Evolutionary conservation across 2,329 filamentous ascomycete genomes (phyloP), one percentile per base, ranked within the genome.

Genomic region (Aspergillus sp.): DNA sequence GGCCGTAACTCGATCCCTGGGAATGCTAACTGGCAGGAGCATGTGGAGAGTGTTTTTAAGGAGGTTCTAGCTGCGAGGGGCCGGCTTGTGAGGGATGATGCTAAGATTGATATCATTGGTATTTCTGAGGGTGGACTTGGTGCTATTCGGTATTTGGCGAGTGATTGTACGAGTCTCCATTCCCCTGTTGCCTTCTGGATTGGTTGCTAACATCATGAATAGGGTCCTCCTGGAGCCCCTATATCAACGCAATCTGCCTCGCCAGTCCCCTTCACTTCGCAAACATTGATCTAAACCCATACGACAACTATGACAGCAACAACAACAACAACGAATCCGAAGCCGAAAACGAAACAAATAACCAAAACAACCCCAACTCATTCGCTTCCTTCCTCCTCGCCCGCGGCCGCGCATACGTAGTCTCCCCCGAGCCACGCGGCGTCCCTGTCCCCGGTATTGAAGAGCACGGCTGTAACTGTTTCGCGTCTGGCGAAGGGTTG

Each of bases 61-160:
- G 62, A 79, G 4, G 74, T 90, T 1, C 59, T 93, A 4, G 51
- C 56, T 22, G 52, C 59, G 1, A 47, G 53, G 4, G 68, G 68
- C 0, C 65, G 70, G 7, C 52, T 82, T 5, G 68, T 80, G 0
- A 60, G 69, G 0, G 48, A 69, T 0, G 64, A 75, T 1, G 80
- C 82, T 0, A 76, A 74, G 41, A 60, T 95, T 17, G 83, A 90
- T 60, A 63, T 95, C 27, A 74, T 95, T 43, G 87, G 80, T 1
- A 70, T 93, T 13, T 82, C 85, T 1, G 81, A 86, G 47, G 83
- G 82, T 3, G 83, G 82, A 0, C 75, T 83, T 27, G 69, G 74
- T 1, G 71, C 82, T 0, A 66, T 84, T 23, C 60, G 68, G 12
- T 84, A 85, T 52, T 71, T 93, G 7, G 75, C 82, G 32, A 55